Evolutionary conservation across 2,329 filamentous ascomycete genomes (phyloP).

Genomic region (Aspergillus sp.): DNA sequence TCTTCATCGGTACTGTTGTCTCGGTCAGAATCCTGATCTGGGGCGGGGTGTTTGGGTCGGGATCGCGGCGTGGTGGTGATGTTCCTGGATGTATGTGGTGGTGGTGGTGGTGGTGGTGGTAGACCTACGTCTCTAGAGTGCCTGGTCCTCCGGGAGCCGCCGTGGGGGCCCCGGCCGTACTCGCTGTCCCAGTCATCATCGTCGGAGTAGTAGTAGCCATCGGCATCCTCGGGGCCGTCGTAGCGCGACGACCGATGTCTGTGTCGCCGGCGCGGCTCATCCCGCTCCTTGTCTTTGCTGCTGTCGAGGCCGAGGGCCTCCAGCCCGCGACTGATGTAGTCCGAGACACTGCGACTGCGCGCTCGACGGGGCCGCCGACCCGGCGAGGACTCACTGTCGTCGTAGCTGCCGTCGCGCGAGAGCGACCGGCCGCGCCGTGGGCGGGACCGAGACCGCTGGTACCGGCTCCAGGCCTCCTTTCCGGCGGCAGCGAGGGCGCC

Average conservation of each 20-base stretch:
- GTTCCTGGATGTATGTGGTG: background rate
- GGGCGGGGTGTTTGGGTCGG: conserved; percentile 9
- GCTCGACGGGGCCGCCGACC: conserved; percentile 36
- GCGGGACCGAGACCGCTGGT: conserved; percentile 36
- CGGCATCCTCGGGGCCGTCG: conserved; percentile 17
- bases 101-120: conserved; percentile 12
- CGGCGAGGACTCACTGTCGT: conserved; percentile 28
- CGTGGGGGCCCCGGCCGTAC: conserved; percentile 21
- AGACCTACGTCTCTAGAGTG: conserved; percentile 46
- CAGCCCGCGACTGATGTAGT: conserved; percentile 44
- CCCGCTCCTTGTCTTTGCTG: conserved; percentile 26
- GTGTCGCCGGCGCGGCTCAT: conserved; percentile 30
- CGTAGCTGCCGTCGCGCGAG: conserved; percentile 53
- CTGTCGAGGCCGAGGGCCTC: conserved; percentile 43
- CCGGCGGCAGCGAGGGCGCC: conserved; percentile 47
- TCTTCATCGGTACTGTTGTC: conserved; percentile 63
- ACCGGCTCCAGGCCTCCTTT: conserved; percentile 44
- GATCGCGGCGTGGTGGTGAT: conserved; percentile 4
- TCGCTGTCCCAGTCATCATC: conserved; percentile 1
- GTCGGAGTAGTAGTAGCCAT: conserved; percentile 23
- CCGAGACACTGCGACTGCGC: conserved; percentile 46
- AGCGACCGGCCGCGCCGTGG: conserved; percentile 39
- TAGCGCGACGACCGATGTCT: conserved; percentile 30
- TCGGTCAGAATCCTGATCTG: conserved; percentile 49
- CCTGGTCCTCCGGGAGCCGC: conserved; percentile 27